phyloP scores from a whole-genome alignment of 805 yeast genomes.

The Candida coleopterorum region DNA sequence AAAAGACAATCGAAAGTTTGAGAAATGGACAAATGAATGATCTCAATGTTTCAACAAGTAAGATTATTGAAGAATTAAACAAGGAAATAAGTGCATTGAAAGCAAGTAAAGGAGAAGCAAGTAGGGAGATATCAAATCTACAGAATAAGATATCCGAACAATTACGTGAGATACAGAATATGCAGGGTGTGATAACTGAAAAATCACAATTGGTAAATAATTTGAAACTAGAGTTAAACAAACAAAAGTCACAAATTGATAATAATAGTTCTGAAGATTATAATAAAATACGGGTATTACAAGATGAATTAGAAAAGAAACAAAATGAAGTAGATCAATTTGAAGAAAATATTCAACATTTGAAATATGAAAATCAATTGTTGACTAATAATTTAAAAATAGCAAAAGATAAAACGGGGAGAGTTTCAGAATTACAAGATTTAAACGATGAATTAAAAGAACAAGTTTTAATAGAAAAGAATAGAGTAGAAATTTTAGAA shows the following conservation, averaged over 20 bases:
- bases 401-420: neutral
- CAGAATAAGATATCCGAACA: neutral
- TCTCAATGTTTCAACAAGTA: neutral
- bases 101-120: neutral
- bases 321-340: constrained; percentile 1
- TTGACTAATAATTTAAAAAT: neutral
- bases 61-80: neutral
- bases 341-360: neutral
- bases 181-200: neutral
- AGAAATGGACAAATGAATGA: neutral
- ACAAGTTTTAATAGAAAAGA: constrained; percentile 1
- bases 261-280: neutral
- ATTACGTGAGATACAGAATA: neutral
- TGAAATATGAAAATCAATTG: neutral
- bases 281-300: neutral
- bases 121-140: neutral
- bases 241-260: neutral
- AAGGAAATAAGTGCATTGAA: neutral
- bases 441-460: constrained; percentile 2
- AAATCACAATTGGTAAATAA: neutral
- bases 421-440: neutral
- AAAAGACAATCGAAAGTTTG: neutral
- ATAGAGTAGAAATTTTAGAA: constrained; percentile 1
- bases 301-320: neutral
- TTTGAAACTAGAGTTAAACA: neutral